Percentiles rank a stretch among this genome's conserved stretches.
These are phyloP conservation scores for Daldinia decipiens DNA, from an alignment of 495 filamentous ascomycete genomes.

Conservation along the genomic window DNA sequence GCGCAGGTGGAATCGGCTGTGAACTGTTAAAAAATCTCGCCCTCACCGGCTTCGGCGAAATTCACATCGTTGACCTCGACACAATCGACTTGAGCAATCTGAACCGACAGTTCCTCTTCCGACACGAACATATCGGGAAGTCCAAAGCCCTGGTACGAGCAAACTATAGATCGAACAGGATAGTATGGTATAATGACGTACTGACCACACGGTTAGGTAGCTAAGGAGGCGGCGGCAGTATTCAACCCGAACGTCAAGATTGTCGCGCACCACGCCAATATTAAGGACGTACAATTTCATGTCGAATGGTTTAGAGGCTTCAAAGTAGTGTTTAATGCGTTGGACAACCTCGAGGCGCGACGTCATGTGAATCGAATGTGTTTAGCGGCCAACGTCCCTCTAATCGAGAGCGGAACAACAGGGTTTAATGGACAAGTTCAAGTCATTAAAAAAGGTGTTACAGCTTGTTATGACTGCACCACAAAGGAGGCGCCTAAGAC, in stretches of 20 bases:
- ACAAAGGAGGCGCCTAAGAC: conserved; percentile 88
- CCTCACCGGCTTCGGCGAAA: conserved; percentile 90
- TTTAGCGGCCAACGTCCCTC: conserved; percentile 84
- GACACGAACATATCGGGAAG: conserved; percentile 97
- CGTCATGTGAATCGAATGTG: conserved; percentile 99
- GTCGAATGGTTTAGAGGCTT: conserved; percentile 90
- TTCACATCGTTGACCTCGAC: conserved; percentile 96
- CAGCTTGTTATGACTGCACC: conserved; percentile 96
- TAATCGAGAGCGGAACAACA: conserved; percentile 97
- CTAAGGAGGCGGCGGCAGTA: conserved; percentile 88
- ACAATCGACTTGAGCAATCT: conserved; percentile 98
- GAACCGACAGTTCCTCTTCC: conserved; percentile 97
- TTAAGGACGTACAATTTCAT: conserved; percentile 92
- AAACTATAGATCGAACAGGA: conserved; percentile 4
- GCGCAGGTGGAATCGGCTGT: conserved; percentile 96
- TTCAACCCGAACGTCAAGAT: conserved; percentile 93
- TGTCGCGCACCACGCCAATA: conserved; percentile 91
- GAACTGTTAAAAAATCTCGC: conserved; percentile 98
- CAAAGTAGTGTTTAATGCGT: conserved; percentile 90
- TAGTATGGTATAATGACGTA: conserved; percentile 17
- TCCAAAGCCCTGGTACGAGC: conserved; percentile 87
- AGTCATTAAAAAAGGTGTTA: conserved; percentile 91
- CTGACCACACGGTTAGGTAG: conserved; percentile 70
- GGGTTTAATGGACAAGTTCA: conserved; percentile 99
- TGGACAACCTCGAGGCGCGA: conserved; percentile 94